Evolutionary conservation across 2,329 filamentous ascomycete species (phyloP).

Genomic region (Ascocoryne sarcoides): DNA sequence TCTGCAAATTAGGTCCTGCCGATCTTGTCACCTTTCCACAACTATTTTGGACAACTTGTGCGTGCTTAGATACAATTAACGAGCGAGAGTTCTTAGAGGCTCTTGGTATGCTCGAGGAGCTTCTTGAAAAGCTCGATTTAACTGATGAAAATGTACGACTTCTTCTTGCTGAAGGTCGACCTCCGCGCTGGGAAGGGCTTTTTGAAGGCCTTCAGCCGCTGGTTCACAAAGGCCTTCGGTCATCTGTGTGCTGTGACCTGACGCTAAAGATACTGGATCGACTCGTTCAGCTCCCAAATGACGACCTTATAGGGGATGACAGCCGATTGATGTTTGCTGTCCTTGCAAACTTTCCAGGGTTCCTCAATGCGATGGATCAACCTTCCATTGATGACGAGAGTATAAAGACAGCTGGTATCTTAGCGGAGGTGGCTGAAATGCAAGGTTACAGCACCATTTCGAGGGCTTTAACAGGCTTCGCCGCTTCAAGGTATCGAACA

Average conservation of each 20-base stretch:
- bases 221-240: conserved; percentile 86
- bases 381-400: conserved; percentile 45
- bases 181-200: conserved; percentile 76
- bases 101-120: conserved; percentile 80
- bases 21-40: conserved; percentile 87
- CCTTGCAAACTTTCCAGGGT: conserved; percentile 85
- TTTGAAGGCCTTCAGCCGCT: conserved; percentile 83
- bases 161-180: conserved; percentile 68
- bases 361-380: conserved; percentile 70
- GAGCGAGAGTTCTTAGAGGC: conserved; percentile 91
- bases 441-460: conserved; percentile 62
- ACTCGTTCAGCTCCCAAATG: conserved; percentile 69
- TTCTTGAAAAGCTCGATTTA: conserved; percentile 78
- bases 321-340: conserved; percentile 75
- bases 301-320: conserved; percentile 72
- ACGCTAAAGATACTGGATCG: conserved; percentile 72
- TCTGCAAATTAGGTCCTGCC: conserved; percentile 70
- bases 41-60: conserved; percentile 95
- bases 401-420: conserved; percentile 55
- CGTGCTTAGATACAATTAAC: conserved; percentile 93
- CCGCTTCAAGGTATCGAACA: conserved; percentile 55
- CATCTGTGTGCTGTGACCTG: conserved; percentile 69
- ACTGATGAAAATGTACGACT: conserved; percentile 58
- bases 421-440: conserved; percentile 64
- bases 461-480: conserved; percentile 60